Evolutionary conservation across 1,139 yeast species (phyloP), one percentile per base, ranked within the genome.

Genomic region (Arxiozyma bovina): DNA sequence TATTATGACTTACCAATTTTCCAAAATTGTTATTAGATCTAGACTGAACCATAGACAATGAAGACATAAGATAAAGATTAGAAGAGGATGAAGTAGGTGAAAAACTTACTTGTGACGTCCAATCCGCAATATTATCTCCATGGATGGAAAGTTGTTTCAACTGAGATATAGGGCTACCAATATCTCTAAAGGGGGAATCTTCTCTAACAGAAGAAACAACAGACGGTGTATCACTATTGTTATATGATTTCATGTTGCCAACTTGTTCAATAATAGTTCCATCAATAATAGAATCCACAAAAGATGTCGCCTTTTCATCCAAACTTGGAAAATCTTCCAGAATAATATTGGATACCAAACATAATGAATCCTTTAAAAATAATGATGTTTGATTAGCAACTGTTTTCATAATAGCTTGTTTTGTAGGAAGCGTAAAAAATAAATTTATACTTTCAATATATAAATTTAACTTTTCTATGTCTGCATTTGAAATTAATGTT

Each of bases 371-470:
- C 51, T 61, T 65, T 22, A 66, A 58, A 51, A 65, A 63, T 23
- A 55, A 57, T 1, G 64, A 61, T 2, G 64, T 60, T 44, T 57
- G 56, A 15, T 48, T 45, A 11, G 68, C 62, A 4, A 62, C 55
- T 15, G 55, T 55, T 42, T 60, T 56, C 20, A 57, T 58, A 11
- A 61, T 45, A n/a, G 52, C 54, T 22, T 56, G 55, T 15, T 60
- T 55, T 42, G 58, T 58, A 1, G 66, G 67, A 27, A 65, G 53
- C 44, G 61, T 58, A 50, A 64, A 66, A 40, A 63, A 66, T 2
- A 65, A 53, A 50, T 64, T 58, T 41, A 65, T 61, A 21, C 69
- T 67, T 53, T 66, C 70, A 3, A 67, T 63, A 49, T 65, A 60
- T 25, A 66, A 55, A 48, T 60, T 56, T 22, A 64, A 48, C 46